Percentiles rank a stretch among this genome's conserved stretches.
These are phyloP conservation scores for Coemansia sp. DNA, from an alignment of 192 early-diverging fungal species.

Conservation along the genomic window DNA sequence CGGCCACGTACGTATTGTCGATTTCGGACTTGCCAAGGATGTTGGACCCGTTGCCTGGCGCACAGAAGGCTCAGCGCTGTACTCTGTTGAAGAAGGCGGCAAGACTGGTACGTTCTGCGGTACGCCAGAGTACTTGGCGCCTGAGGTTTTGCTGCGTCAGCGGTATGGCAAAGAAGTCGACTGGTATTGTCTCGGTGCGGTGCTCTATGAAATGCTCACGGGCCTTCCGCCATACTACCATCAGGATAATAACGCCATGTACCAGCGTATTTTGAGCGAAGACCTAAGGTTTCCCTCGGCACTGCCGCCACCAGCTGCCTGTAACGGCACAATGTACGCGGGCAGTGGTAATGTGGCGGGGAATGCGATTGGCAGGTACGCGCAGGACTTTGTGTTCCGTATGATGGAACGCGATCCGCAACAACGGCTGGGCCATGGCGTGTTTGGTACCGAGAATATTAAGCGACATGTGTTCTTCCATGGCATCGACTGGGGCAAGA, in stretches of 20 bases:
- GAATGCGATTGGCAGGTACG: too few relatives aligned
- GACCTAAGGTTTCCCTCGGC: too few relatives aligned
- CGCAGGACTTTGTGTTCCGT: slow-evolving; percentile 7
- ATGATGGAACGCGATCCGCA: slow-evolving; percentile 60
- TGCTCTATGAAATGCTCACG: slow-evolving; percentile 61
- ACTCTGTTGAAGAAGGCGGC: slow-evolving; percentile 50
- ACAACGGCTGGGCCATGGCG: slow-evolving; percentile 56
- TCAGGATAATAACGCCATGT: slow-evolving; percentile 33
- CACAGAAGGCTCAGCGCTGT: slow-evolving; percentile 62
- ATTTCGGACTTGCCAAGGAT: slow-evolving; percentile 91
- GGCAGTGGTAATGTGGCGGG: too few relatives aligned
- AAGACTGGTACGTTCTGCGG: slow-evolving; percentile 72
- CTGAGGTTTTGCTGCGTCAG: slow-evolving; percentile 62
- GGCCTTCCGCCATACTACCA: slow-evolving; percentile 62
- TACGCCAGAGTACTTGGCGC: slow-evolving; percentile 70
- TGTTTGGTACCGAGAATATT: slow-evolving; percentile 56
- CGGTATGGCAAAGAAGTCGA: slow-evolving; percentile 65
- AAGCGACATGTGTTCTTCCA: slow-evolving; percentile 60
- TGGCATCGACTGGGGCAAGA: slow-evolving; percentile 61
- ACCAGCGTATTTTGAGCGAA: neutral
- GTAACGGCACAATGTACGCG: too few relatives aligned
- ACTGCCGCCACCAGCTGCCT: too few relatives aligned
- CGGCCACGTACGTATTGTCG: slow-evolving; percentile 78
- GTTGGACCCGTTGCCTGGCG: slow-evolving; percentile 57
- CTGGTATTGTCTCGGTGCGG: slow-evolving; percentile 70